Conservation (phyloP, 2,329 filamentous ascomycete genomes). For the Akanthomyces uredinophilus region DNA sequence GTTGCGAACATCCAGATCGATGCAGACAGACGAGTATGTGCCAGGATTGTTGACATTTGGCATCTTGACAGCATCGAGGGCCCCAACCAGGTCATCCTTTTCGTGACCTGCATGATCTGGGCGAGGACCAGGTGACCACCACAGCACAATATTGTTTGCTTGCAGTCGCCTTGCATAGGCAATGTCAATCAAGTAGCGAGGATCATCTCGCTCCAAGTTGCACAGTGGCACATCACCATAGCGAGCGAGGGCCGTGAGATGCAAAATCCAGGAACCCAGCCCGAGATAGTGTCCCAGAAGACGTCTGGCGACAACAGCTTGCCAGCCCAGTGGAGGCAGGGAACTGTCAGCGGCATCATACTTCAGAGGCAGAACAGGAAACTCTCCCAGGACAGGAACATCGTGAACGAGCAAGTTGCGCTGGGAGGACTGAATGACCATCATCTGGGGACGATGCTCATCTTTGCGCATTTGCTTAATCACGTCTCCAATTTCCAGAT, state of each 20-base stretch:
- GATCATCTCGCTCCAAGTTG: constrained; percentile 91
- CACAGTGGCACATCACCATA: constrained; percentile 94
- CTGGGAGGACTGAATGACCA: constrained; percentile 89
- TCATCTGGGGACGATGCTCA: constrained; percentile 70
- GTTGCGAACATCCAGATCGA: constrained; percentile 90
- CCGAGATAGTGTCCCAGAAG: constrained; percentile 87
- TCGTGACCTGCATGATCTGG: constrained; percentile 97
- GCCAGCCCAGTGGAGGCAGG: constrained; percentile 89
- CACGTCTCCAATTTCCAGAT: constrained; percentile 80
- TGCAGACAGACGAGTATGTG: constrained; percentile 92
- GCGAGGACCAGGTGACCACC: constrained; percentile 85
- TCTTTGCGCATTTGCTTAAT: constrained; percentile 89
- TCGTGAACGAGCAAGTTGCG: constrained; percentile 76
- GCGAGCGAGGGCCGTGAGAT: constrained; percentile 79
- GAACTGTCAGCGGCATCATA: constrained; percentile 81
- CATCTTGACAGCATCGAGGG: constrained; percentile 85
- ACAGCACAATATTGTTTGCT: constrained; percentile 87
- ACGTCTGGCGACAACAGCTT: constrained; percentile 78
- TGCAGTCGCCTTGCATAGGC: constrained; percentile 88
- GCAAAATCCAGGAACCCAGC: constrained; percentile 85
- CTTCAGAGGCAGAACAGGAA: constrained; percentile 76
- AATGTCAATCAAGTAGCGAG: constrained; percentile 90
- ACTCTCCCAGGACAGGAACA: constrained; percentile 75
- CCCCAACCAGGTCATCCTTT: constrained; percentile 78
- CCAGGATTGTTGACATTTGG: constrained; percentile 89